Base-by-base conservation (phyloP, 805 yeast genomes). In the Starmerella geochares region DNA sequence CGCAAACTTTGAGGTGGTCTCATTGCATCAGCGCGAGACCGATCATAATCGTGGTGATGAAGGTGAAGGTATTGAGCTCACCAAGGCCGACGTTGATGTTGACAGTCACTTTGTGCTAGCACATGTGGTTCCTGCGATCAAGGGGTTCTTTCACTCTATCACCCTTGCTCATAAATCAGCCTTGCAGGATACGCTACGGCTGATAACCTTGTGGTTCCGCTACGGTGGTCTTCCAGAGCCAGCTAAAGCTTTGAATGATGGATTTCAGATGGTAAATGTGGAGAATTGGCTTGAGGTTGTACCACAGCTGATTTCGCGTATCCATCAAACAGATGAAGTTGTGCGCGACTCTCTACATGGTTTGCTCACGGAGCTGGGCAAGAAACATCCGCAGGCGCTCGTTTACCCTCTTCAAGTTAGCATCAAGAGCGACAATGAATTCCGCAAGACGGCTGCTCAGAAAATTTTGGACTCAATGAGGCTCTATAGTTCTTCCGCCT, bases 401-500 rank as follows among this genome's bases (percentile, higher is more conserved):
- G 90, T 92, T 6, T 90, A 87, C 62, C 97, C 97, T 3, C 72
- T 92, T 51, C 90, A 94, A 11, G 99, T 92, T 50, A 96, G 97
- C 11, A 86, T 88, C 46, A 88, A 92, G 55, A 85, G 96, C 0
- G 96, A 90, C 60, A 85, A 94, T 56, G 77, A 83, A 29, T 83
- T 83, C 4, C 77, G 98, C 59, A 94, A 87, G 66, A 77, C 79
- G 60, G 96, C 98, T 0, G 99, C 99, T 0, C 70, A 80, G 58
- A 81, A 87, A 0, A 88, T 94, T 51, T 81, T 92, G 57, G 95
- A 87, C 55, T 86, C 86, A 62, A 86, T 92, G 94, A 73, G 94
- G 56, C 74, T 81, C 3, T 96, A 92, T 59, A 52, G 50, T 24
- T 47, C 58, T 4, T 38, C 56, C 20, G 84, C 95, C 38, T 76